Conservation (phyloP, 805 yeast genomes). For the Wickerhamomyces chambardii region DNA sequence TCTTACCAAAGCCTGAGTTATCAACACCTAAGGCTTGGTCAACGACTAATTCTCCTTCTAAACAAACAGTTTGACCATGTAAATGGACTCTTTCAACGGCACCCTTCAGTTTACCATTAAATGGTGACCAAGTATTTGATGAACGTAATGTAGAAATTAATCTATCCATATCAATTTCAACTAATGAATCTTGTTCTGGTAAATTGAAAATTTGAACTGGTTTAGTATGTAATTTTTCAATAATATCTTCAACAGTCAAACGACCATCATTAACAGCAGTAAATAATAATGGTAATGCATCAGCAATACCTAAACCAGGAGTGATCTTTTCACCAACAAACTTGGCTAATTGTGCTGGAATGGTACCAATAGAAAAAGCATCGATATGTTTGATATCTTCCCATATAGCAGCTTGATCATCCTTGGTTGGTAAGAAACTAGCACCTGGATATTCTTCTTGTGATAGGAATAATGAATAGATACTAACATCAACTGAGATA, state of each 20-base stretch:
- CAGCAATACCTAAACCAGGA: conserved; percentile 73
- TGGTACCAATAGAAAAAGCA: conserved; percentile 76
- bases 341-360: conserved; percentile 67
- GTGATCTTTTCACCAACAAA: conserved; percentile 49
- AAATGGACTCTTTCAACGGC: conserved; percentile 84
- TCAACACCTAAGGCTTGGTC: conserved; percentile 48
- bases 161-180: conserved; percentile 83
- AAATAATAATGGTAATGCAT: conserved; percentile 73
- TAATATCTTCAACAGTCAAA: conserved; percentile 65
- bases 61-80: conserved; percentile 69
- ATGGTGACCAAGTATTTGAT: conserved; percentile 44
- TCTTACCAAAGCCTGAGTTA: conserved; percentile 19
- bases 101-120: conserved; percentile 55
- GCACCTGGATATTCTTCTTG: conserved; percentile 68
- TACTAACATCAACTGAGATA: conserved; percentile 86
- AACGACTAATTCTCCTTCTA: conserved; percentile 71
- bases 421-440: conserved; percentile 65
- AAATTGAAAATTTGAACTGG: conserved; percentile 79
- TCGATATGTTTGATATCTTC: conserved; percentile 62
- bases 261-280: conserved; percentile 70
- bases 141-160: conserved; percentile 30
- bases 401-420: conserved; percentile 83
- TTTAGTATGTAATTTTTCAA: conserved; percentile 64
- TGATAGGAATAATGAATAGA: conserved; percentile 69
- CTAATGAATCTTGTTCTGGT: conserved; percentile 68